Evolutionary conservation across 2,329 filamentous ascomycete genomes (phyloP).

Genomic region (Phyllosticta citrichinensis): DNA sequence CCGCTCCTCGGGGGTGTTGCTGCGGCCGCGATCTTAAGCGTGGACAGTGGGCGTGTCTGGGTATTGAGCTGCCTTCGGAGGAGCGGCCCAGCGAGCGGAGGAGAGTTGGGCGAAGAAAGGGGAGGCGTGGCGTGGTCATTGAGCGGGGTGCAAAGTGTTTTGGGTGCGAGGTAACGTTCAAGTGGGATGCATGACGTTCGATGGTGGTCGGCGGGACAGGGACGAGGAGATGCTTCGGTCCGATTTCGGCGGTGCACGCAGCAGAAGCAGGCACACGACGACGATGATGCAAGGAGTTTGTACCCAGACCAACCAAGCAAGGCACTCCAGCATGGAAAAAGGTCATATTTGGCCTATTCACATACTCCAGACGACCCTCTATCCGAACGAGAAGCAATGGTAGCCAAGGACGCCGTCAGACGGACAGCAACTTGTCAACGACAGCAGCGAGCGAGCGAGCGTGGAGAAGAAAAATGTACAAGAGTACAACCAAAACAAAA

Average conservation of each 20-base stretch:
- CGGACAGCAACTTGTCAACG: background rate
- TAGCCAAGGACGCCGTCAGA: background rate
- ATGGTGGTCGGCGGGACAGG: background rate
- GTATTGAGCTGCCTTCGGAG: slow-evolving; percentile 18
- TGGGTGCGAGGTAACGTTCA: background rate
- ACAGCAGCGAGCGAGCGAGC: background rate
- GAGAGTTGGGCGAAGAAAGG: slow-evolving; percentile 39
- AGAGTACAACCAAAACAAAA: background rate
- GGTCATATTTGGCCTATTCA: background rate
- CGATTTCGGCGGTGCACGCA: background rate
- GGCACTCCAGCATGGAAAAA: background rate
- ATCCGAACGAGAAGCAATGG: background rate
- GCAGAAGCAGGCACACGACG: too few species aligned
- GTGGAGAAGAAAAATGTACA: background rate
- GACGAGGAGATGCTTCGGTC: background rate
- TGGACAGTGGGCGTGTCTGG: slow-evolving; percentile 14
- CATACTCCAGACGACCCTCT: background rate
- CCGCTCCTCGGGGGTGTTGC: background rate
- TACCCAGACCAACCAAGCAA: background rate
- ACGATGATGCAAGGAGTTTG: background rate
- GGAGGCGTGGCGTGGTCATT: slow-evolving; percentile 36
- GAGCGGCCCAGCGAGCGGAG: slow-evolving; percentile 21
- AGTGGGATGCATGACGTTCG: background rate
- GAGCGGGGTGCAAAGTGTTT: background rate
- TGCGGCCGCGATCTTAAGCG: background rate